phyloP scores from a whole-genome alignment of 306 rosid genomes.

The Carpinus viminea region DNA sequence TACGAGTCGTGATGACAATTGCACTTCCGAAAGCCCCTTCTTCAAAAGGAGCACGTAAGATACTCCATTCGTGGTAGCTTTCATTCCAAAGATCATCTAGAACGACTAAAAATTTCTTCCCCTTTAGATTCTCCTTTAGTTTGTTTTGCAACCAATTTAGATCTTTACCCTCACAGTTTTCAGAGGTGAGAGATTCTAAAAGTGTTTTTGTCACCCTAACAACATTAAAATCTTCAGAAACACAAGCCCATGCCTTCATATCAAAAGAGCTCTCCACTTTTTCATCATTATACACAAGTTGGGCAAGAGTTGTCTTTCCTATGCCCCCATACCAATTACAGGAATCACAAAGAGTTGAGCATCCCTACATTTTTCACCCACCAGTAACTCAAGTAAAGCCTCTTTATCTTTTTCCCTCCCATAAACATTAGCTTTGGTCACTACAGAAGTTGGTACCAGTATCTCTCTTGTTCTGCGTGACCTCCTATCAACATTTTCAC shows the following conservation, averaged over 20 bases:
- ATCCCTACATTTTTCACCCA: too few species aligned
- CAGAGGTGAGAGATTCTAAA: too few species aligned
- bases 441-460: slow-evolving; percentile 8
- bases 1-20: slow-evolving; percentile 12
- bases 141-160: background rate
- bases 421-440: background rate
- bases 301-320: too few species aligned
- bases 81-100: slow-evolving; percentile 12
- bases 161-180: background rate
- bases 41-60: background rate
- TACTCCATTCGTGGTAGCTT: background rate
- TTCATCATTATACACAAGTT: too few species aligned
- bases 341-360: too few species aligned
- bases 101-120: slow-evolving; percentile 4
- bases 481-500: background rate
- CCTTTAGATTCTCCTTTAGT: background rate
- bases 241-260: too few species aligned
- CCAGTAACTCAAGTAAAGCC: too few species aligned
- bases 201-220: background rate
- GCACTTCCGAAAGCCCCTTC: slow-evolving; percentile 7
- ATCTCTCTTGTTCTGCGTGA: background rate
- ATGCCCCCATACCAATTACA: too few species aligned
- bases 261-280: too few species aligned
- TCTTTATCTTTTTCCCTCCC: slow-evolving; percentile 30
- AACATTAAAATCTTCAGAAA: background rate